Evolutionary conservation across 2,329 filamentous ascomycete species (phyloP).

Genomic region (Fusarium bactridioides): DNA sequence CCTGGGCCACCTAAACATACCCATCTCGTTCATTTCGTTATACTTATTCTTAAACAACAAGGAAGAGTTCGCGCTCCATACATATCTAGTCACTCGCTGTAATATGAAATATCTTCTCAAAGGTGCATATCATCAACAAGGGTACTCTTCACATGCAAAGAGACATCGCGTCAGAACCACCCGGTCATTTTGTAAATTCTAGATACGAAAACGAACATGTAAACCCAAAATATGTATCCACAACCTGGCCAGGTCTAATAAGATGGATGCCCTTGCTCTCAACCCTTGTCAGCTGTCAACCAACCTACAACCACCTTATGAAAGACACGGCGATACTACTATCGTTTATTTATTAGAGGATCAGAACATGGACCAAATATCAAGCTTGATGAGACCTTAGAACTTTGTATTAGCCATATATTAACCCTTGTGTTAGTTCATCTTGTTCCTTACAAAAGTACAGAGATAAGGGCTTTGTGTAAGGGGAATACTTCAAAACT

Average conservation of each 20-base stretch:
- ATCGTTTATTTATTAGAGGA: not conserved
- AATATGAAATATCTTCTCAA: not conserved
- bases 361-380: not conserved
- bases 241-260: not conserved
- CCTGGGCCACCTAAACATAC: not conserved
- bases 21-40: not conserved
- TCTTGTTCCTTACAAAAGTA: not conserved
- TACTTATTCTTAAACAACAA: not conserved
- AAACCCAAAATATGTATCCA: not conserved
- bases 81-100: not conserved
- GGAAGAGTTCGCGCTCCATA: not conserved
- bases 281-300: not conserved
- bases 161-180: not conserved
- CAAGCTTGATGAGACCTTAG: not conserved
- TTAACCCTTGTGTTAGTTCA: not conserved
- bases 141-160: conserved; percentile 12
- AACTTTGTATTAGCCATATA: not conserved
- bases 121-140: not conserved
- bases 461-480: not conserved
- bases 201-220: conserved; percentile 20
- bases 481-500: not conserved
- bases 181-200: not conserved
- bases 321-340: not conserved
- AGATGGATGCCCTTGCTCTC: not conserved
- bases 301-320: not conserved